phyloP scores from a whole-genome alignment of 108 stramenopile genomes.

The Skeletonema grethae region DNA sequence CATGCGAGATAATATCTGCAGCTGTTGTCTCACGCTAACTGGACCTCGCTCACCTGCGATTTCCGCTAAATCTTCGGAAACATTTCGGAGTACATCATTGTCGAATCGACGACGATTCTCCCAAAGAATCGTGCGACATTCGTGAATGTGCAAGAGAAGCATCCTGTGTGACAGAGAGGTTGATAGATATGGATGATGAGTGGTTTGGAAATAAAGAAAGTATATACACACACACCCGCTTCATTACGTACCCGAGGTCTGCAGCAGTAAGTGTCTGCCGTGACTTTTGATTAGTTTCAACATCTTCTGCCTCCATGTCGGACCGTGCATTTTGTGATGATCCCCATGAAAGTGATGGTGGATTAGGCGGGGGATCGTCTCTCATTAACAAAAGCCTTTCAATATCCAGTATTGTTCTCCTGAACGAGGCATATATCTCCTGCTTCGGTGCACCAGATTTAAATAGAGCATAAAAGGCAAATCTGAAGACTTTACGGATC shows the following conservation, averaged over 20 bases:
- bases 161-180: slow-evolving; percentile 28
- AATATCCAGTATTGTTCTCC: slow-evolving; percentile 78
- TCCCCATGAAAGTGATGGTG: slow-evolving; percentile 32
- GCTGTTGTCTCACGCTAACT: slow-evolving; percentile 82
- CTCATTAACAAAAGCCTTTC: slow-evolving; percentile 87
- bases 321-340: slow-evolving; percentile 4
- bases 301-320: neutral
- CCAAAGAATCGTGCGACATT: slow-evolving; percentile 80
- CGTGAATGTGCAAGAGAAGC: slow-evolving; percentile 89
- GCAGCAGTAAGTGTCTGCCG: slow-evolving; percentile 55
- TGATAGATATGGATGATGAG: too few relatives aligned
- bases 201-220: too few relatives aligned
- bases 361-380: slow-evolving; percentile 75
- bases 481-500: slow-evolving; percentile 50
- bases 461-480: slow-evolving; percentile 71
- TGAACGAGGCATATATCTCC: slow-evolving; percentile 74
- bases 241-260: slow-evolving; percentile 58
- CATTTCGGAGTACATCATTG: slow-evolving; percentile 57
- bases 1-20: slow-evolving; percentile 82
- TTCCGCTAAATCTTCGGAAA: slow-evolving; percentile 87
- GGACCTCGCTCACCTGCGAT: slow-evolving; percentile 88
- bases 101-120: slow-evolving; percentile 71
- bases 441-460: slow-evolving; percentile 75
- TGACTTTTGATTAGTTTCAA: slow-evolving; percentile 27
- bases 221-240: too few relatives aligned